Percentiles rank a stretch among this genome's conserved stretches.
These are phyloP conservation scores for Ilex asprella DNA, from an alignment of 257 asterid genomes.

Conservation along the genomic window DNA sequence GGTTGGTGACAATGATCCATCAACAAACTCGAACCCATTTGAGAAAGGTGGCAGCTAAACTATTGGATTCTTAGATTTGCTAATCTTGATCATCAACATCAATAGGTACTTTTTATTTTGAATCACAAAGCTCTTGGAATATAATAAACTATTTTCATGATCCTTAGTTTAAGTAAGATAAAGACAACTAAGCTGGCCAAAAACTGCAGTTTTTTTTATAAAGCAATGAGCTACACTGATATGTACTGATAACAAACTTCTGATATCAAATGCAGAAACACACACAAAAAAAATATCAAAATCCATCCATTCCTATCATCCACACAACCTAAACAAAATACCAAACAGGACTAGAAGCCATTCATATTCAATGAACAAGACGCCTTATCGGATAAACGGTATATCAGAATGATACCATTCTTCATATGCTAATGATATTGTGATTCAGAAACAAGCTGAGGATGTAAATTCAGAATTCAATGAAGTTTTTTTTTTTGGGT, in stretches of 20 bases:
- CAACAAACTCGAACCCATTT: neutral
- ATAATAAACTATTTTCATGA: conserved; percentile 1
- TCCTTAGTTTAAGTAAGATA: no score
- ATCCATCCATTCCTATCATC: no score
- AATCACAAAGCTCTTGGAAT: conserved; percentile 17
- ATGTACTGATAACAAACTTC: neutral
- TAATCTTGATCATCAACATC: neutral
- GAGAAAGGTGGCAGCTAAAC: conserved; percentile 4
- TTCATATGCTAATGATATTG: no score
- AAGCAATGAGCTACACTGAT: neutral
- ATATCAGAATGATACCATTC: no score
- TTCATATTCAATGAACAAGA: no score
- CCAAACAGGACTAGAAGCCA: no score
- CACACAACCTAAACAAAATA: no score
- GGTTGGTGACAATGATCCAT: conserved; percentile 9
- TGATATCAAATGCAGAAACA: neutral
- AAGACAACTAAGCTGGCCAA: neutral
- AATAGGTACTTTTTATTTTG: conserved; percentile 23
- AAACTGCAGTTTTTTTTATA: neutral
- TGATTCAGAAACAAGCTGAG: no score
- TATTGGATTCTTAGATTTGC: conserved; percentile 3
- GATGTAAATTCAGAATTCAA: no score
- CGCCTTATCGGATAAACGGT: no score
- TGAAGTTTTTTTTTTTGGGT: no score
- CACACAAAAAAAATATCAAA: no score